phyloP scores from a whole-genome alignment of 768 basidiomycete genomes.

The Auricularia sp. region DNA sequence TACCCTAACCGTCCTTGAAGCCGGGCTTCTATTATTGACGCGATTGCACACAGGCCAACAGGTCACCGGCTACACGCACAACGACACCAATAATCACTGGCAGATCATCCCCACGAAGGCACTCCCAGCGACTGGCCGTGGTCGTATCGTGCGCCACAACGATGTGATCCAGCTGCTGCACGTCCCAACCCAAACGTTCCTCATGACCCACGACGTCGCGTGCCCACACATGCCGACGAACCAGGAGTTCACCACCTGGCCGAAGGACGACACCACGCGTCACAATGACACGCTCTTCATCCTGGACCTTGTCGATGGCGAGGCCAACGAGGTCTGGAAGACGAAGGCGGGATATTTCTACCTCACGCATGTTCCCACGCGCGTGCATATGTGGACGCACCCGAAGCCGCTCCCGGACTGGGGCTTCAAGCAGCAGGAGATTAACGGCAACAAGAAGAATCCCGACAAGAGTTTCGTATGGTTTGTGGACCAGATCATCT shows the following conservation, averaged over 20 bases:
- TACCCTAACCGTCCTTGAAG: neutral
- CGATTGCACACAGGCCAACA: conserved; percentile 59
- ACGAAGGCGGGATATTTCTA: conserved; percentile 91
- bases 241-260: conserved; percentile 94
- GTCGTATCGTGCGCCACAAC: conserved; percentile 81
- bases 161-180: conserved; percentile 87
- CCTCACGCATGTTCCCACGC: conserved; percentile 80
- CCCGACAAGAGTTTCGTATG: conserved; percentile 75
- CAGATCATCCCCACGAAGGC: conserved; percentile 91
- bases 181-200: conserved; percentile 67
- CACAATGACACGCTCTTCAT: conserved; percentile 88
- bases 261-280: conserved; percentile 64
- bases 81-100: conserved; percentile 94
- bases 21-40: neutral
- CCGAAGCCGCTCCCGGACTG: conserved; percentile 80
- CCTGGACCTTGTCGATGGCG: conserved; percentile 59
- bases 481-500: conserved; percentile 78
- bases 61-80: conserved; percentile 90
- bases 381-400: conserved; percentile 93
- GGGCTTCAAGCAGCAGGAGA: conserved; percentile 95
- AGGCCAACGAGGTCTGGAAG: conserved; percentile 78
- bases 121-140: conserved; percentile 86
- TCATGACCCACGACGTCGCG: conserved; percentile 95
- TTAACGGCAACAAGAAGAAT: conserved; percentile 94
- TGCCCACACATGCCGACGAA: conserved; percentile 96